Base-by-base conservation (phyloP, 306 rosid genomes). In the Vicia faba region DNA sequence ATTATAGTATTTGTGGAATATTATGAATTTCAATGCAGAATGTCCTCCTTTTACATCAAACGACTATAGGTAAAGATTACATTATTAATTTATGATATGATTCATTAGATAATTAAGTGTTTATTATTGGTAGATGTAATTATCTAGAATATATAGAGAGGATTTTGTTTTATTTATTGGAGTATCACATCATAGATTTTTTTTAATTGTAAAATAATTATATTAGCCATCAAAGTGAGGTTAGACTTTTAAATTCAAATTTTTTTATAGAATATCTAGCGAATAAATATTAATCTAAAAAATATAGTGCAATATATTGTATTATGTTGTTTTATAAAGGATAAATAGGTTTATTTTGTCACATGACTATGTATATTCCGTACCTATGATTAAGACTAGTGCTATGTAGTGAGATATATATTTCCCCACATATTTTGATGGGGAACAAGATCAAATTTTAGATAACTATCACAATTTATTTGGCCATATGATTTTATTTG, bases 21-120 rank as follows among this genome's bases (percentile, higher is more conserved):
- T 66, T 31, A 66, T 50, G 70, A 66, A 78, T 70, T 70, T 65
- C 53, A 57, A 20, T 25, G 53, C 13, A 62, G 72, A 69, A 68
- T 80, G 61, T 72, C 81, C 65, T 76, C 69, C 79, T 61, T 70
- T 69, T 68, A 71, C 75, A 66, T 62, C 73, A 72, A 39, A 62
- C 45, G 9, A 41, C 69, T 69, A 23, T 15, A 33, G 38, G 8
- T 33, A 61, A 19, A 15, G 58, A 31, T 71, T 41, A 20, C 43
- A 72, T 57, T 64, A 48, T 16, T n/a, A 48, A 16, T 15, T 25
- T 15, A 62, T 18, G 68, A 69, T 69, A 61, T 69, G 77, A 77
- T 73, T 81, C 77, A 81, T 69, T 8, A 64, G 55, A 72, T 72
- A 26, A 55, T 26, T 23, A 62, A 63, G 68, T 68, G 65, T 58